Conservation (phyloP, 2,329 filamentous ascomycete genomes). For the Colletotrichum truncatum region DNA sequence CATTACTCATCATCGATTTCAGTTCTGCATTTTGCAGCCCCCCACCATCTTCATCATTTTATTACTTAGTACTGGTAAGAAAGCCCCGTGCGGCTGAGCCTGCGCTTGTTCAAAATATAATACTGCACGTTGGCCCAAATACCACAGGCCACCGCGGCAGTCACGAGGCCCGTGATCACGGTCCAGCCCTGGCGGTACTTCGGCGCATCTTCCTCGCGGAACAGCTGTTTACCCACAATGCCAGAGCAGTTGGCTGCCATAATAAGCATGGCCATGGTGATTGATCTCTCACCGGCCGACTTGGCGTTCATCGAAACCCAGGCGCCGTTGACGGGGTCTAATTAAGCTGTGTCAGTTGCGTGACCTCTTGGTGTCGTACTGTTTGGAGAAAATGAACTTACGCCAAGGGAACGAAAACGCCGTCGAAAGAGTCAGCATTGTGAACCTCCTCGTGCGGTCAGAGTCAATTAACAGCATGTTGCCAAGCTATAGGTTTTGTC, state of each 20-base stretch:
- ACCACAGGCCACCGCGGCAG: slow-evolving; percentile 6
- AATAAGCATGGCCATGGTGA: slow-evolving; percentile 44
- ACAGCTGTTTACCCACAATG: slow-evolving; percentile 41
- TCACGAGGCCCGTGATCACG: slow-evolving; percentile 34
- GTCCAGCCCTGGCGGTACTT: slow-evolving; percentile 40
- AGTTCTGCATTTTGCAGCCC: neutral
- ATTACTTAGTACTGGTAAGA: slow-evolving; percentile 21
- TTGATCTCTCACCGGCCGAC: slow-evolving; percentile 39
- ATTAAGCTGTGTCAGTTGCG: neutral
- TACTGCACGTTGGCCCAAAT: slow-evolving; percentile 30
- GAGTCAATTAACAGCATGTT: slow-evolving; percentile 19
- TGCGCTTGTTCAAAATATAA: slow-evolving; percentile 24
- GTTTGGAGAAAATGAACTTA: slow-evolving; percentile 30
- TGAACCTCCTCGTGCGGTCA: slow-evolving; percentile 33
- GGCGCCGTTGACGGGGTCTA: slow-evolving; percentile 39
- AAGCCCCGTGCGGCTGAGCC: slow-evolving; percentile 3
- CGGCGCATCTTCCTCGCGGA: slow-evolving; percentile 40
- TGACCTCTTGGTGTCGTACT: neutral
- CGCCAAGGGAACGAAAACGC: slow-evolving; percentile 40
- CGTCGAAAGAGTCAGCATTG: slow-evolving; percentile 37
- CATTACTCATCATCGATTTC: neutral
- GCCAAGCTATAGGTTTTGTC: slow-evolving; percentile 23
- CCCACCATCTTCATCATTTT: neutral
- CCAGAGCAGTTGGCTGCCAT: slow-evolving; percentile 43
- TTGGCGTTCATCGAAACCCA: slow-evolving; percentile 41